These are phyloP conservation scores for Leptoxyphium fumago DNA, from an alignment of 2,329 filamentous ascomycete genomes.

Conservation along the genomic window DNA sequence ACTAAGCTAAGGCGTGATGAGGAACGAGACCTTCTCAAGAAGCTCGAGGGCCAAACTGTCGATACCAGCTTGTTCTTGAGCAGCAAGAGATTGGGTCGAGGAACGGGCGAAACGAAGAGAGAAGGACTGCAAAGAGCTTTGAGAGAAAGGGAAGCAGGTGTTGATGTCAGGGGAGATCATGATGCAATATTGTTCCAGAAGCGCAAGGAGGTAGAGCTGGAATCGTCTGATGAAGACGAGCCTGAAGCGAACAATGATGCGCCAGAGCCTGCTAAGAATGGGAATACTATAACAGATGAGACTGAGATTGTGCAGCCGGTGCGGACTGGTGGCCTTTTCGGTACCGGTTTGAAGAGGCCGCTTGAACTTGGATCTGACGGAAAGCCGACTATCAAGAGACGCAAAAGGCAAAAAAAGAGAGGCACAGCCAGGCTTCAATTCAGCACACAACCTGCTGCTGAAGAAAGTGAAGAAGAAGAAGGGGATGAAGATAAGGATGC, in stretches of 20 bases:
- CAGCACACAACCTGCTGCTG: slow-evolving; percentile 15
- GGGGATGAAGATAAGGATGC: slow-evolving; percentile 4
- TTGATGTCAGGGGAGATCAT: slow-evolving; percentile 37
- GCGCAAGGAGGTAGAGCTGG: slow-evolving; percentile 14
- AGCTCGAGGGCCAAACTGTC: slow-evolving; percentile 62
- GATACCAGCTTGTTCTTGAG: slow-evolving; percentile 73
- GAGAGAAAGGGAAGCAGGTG: slow-evolving; percentile 49
- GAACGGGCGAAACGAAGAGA: slow-evolving; percentile 51
- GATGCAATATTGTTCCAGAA: slow-evolving; percentile 40
- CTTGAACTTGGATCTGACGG: slow-evolving; percentile 67
- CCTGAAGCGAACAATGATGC: slow-evolving; percentile 5
- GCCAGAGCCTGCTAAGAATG: slow-evolving; percentile 1
- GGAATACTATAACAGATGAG: not conserved
- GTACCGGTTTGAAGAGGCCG: slow-evolving; percentile 75
- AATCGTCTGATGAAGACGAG: slow-evolving; percentile 8
- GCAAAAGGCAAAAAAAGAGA: slow-evolving; percentile 43
- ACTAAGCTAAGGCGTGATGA: slow-evolving; percentile 92
- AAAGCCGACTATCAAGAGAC: slow-evolving; percentile 66
- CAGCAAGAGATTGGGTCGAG: slow-evolving; percentile 58
- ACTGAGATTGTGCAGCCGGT: slow-evolving; percentile 1
- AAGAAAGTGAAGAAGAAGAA: slow-evolving; percentile 12
- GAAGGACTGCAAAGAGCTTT: slow-evolving; percentile 51
- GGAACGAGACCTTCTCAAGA: slow-evolving; percentile 67
- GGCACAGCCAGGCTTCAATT: not conserved
- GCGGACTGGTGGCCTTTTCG: slow-evolving; percentile 26